Conservation (phyloP, 164 flowering plant genomes). For the Stephania yunnanensis region DNA sequence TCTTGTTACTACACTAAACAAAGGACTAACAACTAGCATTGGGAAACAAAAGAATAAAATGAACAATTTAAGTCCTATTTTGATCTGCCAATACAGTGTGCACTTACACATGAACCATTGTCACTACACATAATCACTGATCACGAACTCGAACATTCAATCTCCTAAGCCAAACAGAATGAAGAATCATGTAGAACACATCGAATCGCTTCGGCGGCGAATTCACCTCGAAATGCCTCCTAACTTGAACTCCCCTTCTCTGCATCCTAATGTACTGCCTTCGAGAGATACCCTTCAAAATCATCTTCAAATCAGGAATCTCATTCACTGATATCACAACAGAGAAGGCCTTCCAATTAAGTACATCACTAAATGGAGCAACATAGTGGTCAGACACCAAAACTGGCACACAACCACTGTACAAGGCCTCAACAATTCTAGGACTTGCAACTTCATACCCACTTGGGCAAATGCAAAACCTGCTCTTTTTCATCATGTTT, state of each 20-base stretch:
- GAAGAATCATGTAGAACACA: background rate
- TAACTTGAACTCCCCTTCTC: background rate
- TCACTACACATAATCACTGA: too few relatives aligned
- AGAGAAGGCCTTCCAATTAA: constrained; percentile 4
- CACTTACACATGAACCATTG: too few relatives aligned
- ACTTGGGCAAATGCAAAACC: constrained; percentile 9
- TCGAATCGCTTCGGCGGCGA: background rate
- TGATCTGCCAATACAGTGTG: too few relatives aligned
- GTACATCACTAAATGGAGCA: constrained; percentile 6
- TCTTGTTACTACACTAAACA: too few relatives aligned
- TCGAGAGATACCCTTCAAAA: constrained; percentile 1
- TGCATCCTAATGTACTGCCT: background rate
- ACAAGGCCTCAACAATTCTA: constrained; percentile 6
- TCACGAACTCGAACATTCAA: background rate
- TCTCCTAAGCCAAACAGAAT: constrained; percentile 9
- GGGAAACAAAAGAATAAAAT: too few relatives aligned
- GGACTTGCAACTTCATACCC: constrained; percentile 8
- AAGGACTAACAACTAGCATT: too few relatives aligned
- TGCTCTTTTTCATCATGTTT: constrained; percentile 7
- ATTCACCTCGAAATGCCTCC: constrained; percentile 3
- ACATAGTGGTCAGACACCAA: constrained; percentile 1
- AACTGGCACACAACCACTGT: constrained; percentile 3
- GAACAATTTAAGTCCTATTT: too few relatives aligned
- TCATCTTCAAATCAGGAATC: constrained; percentile 3
- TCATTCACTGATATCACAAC: background rate